phyloP scores from a whole-genome alignment of 1,284 basidiomycete genomes.

The Microbotryomycetes sp. region DNA sequence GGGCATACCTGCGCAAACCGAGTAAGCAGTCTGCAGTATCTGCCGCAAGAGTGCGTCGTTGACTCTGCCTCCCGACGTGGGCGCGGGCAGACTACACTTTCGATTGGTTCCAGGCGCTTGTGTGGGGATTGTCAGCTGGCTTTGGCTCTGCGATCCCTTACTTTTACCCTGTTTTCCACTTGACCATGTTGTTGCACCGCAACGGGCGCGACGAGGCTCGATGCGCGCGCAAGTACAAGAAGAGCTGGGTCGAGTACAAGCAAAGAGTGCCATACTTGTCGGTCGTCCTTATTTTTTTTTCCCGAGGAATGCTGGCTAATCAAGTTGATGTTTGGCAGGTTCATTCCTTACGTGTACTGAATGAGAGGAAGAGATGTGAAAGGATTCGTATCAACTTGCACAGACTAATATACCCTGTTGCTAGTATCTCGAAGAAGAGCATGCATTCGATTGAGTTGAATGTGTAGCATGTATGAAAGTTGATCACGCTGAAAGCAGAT shows the following conservation, averaged over 20 bases:
- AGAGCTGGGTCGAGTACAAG: conserved; percentile 90
- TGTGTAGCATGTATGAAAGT: too few relatives aligned
- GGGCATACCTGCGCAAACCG: conserved; percentile 82
- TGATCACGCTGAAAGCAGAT: too few relatives aligned
- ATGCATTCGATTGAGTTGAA: too few relatives aligned
- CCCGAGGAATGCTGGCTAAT: not conserved
- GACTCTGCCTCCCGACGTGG: conserved; percentile 6
- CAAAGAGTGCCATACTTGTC: conserved; percentile 41
- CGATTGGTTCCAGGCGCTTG: conserved; percentile 80
- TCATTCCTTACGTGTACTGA: conserved; percentile 35
- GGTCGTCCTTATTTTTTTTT: not conserved
- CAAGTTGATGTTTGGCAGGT: conserved; percentile 10
- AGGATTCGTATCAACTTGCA: too few relatives aligned
- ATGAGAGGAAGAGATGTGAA: too few relatives aligned
- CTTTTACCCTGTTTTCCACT: conserved; percentile 91
- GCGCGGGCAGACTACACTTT: conserved; percentile 47
- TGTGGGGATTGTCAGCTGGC: conserved; percentile 84
- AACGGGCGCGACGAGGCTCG: conserved; percentile 86
- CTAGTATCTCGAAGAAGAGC: too few relatives aligned
- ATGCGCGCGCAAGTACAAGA: conserved; percentile 79
- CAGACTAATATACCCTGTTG: too few relatives aligned
- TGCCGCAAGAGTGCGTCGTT: conserved; percentile 41
- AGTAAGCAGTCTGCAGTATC: conserved; percentile 46
- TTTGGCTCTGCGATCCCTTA: conserved; percentile 80
- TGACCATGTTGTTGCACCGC: conserved; percentile 77